A percentile compares a stretch with the other conserved stretches of the same genome.
Conservation (phyloP, 169 alveolate species). For the Plasmodium yoelii region DNA sequence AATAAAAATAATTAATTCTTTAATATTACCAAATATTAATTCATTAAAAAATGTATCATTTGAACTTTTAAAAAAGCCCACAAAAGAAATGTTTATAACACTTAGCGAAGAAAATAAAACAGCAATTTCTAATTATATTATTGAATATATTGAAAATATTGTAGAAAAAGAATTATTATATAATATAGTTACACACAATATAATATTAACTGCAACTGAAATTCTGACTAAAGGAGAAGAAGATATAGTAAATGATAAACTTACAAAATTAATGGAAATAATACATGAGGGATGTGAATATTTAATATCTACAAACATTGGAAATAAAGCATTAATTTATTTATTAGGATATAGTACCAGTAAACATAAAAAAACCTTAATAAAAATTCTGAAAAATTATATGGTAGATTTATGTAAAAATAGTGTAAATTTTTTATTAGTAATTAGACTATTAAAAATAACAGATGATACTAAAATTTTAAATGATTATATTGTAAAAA, state of each 20-base stretch:
- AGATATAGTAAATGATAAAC: constrained; percentile 20
- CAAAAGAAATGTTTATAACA: constrained; percentile 33
- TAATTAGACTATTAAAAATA: constrained; percentile 66
- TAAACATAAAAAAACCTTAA: constrained; percentile 71
- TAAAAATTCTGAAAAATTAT: constrained; percentile 60
- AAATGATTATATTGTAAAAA: constrained; percentile 49
- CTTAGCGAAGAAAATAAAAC: constrained; percentile 50
- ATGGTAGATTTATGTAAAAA: constrained; percentile 60
- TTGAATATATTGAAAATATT: constrained; percentile 55
- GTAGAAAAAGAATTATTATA: constrained; percentile 66
- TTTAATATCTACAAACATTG: constrained; percentile 51
- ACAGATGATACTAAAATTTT: constrained; percentile 73
- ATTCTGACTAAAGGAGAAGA: constrained; percentile 36
- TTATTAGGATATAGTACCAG: constrained; percentile 68
- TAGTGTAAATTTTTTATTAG: constrained; percentile 53
- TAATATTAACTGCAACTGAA: constrained; percentile 25
- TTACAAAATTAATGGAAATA: constrained; percentile 46
- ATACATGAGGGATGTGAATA: constrained; percentile 77
- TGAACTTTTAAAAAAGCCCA: constrained; percentile 32
- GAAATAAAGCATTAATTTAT: constrained; percentile 67
- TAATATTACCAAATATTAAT: constrained; percentile 41
- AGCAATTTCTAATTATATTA: constrained; percentile 9
- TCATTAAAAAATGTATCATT: constrained; percentile 28
- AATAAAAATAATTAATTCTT: constrained; percentile 32
- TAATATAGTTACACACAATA: constrained; percentile 57